phyloP scores from a whole-genome alignment of 2,329 filamentous ascomycete species.

The Calonectria pseudoturangicola region DNA sequence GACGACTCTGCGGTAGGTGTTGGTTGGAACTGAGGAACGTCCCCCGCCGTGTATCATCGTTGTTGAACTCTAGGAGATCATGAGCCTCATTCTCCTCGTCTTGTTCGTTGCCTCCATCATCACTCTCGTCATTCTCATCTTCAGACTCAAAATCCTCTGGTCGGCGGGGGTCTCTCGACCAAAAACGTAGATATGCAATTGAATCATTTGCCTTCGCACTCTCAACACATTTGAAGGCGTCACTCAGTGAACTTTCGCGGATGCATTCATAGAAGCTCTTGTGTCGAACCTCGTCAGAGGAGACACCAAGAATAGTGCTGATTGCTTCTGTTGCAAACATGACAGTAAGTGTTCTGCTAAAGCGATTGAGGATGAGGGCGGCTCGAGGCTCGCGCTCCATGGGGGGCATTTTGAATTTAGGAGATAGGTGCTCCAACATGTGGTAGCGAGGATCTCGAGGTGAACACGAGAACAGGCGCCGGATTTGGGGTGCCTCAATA shows the following conservation, averaged over 20 bases:
- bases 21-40: slow-evolving; percentile 20
- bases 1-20: slow-evolving; percentile 50
- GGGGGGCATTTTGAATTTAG: slow-evolving; percentile 82
- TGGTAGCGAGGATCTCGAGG: slow-evolving; percentile 90
- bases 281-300: slow-evolving; percentile 80
- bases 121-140: slow-evolving; percentile 65
- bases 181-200: slow-evolving; percentile 91
- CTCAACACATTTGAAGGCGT: slow-evolving; percentile 87
- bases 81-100: slow-evolving; percentile 34
- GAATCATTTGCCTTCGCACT: slow-evolving; percentile 93
- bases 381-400: slow-evolving; percentile 86
- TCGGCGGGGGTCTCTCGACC: slow-evolving; percentile 84
- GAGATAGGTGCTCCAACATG: slow-evolving; percentile 90
- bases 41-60: neutral
- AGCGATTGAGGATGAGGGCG: slow-evolving; percentile 89
- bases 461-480: slow-evolving; percentile 87
- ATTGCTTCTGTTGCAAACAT: slow-evolving; percentile 91
- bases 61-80: slow-evolving; percentile 10
- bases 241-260: slow-evolving; percentile 82
- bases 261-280: slow-evolving; percentile 94
- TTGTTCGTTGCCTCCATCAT: slow-evolving; percentile 50
- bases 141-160: slow-evolving; percentile 69
- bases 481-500: slow-evolving; percentile 84
- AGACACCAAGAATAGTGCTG: slow-evolving; percentile 83
- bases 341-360: slow-evolving; percentile 86